These are phyloP conservation scores for Syzygium oleosum DNA, from an alignment of 345 rosid species.

Conservation along the genomic window DNA sequence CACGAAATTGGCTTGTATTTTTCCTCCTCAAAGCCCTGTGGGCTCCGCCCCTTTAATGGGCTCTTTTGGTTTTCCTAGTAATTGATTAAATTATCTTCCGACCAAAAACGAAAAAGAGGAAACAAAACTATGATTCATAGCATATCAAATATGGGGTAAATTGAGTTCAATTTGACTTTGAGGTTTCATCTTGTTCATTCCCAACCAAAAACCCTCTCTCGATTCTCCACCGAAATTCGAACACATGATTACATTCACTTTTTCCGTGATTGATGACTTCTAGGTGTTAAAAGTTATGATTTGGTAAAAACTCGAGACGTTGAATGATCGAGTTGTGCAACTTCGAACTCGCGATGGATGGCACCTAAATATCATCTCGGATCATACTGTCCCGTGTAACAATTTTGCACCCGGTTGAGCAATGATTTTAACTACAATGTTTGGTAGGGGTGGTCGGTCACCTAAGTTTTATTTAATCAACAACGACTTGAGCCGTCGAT, in stretches of 20 bases:
- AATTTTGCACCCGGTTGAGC: accelerated
- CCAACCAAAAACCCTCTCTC: background rate
- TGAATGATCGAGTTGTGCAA: background rate
- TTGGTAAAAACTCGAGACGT: background rate
- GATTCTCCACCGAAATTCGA: background rate
- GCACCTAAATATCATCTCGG: background rate
- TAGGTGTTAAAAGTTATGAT: slow-evolving; percentile 48
- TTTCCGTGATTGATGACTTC: background rate
- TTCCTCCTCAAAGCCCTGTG: no score
- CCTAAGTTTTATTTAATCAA: background rate
- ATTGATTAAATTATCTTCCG: background rate
- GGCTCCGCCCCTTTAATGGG: background rate
- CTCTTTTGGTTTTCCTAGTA: background rate
- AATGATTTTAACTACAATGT: background rate
- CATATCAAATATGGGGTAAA: background rate
- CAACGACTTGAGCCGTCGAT: background rate
- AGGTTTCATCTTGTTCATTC: background rate
- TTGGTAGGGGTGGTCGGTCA: background rate
- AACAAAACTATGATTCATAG: background rate
- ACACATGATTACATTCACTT: background rate
- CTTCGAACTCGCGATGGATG: background rate
- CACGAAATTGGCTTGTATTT: no score
- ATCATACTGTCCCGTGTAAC: no score
- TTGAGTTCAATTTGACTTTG: background rate
- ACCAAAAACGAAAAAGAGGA: background rate